Conservation (phyloP, 768 basidiomycete species). For the Russula virescens region DNA sequence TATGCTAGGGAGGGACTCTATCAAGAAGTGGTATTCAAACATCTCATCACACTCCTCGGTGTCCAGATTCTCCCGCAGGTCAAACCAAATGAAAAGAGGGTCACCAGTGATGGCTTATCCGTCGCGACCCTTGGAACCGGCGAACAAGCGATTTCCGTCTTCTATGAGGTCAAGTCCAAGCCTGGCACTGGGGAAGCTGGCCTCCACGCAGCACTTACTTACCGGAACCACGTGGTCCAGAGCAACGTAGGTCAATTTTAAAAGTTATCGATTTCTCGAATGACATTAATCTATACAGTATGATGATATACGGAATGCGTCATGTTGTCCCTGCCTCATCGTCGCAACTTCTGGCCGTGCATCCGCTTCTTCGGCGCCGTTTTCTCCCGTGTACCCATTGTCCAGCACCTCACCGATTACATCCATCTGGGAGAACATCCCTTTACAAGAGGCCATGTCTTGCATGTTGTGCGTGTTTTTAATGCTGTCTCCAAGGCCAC, state of each 20-base stretch:
- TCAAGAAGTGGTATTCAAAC: neutral
- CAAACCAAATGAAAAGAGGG: neutral
- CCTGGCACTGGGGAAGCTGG: neutral
- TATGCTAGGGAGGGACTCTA: neutral
- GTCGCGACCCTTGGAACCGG: neutral
- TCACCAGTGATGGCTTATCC: too few species aligned
- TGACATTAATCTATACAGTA: too few species aligned
- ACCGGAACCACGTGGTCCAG: neutral
- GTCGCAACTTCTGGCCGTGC: slow-evolving; percentile 19
- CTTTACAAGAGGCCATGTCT: neutral
- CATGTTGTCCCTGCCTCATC: slow-evolving; percentile 22
- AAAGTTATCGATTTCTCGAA: neutral
- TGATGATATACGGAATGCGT: neutral
- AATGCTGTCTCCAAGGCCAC: slow-evolving; percentile 52
- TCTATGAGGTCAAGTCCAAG: neutral
- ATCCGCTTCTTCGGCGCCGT: slow-evolving; percentile 19
- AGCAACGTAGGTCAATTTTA: neutral
- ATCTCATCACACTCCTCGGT: neutral
- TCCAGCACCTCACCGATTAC: slow-evolving; percentile 20
- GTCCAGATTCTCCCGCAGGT: neutral
- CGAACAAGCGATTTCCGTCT: neutral
- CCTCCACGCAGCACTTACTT: neutral
- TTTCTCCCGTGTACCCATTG: slow-evolving; percentile 11
- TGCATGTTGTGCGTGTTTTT: neutral
- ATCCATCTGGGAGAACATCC: neutral